Evolutionary conservation across 2,329 filamentous ascomycete genomes (phyloP).

Genomic region (Dactylonectria estremocensis): DNA sequence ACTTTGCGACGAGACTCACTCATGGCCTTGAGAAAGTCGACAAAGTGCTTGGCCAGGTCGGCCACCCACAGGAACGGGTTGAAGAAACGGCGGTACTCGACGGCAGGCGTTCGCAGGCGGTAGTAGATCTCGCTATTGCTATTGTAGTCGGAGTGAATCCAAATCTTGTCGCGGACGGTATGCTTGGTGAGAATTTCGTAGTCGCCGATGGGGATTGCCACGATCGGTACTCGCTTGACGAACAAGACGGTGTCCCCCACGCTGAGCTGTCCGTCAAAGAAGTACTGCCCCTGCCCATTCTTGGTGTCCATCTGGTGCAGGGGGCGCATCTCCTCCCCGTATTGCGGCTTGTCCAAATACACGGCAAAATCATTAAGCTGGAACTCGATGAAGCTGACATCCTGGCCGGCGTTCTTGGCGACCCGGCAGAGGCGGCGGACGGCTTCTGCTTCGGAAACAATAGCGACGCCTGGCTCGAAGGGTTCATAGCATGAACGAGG

Average conservation of each 20-base stretch:
- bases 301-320: conserved; percentile 66
- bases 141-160: conserved; percentile 72
- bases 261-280: conserved; percentile 74
- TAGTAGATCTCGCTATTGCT: conserved; percentile 71
- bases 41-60: conserved; percentile 78
- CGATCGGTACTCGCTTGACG: conserved; percentile 71
- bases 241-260: conserved; percentile 61
- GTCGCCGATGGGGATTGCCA: conserved; percentile 74
- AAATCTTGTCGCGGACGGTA: conserved; percentile 70
- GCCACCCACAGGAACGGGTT: conserved; percentile 79
- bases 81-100: conserved; percentile 75
- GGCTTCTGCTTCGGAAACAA: conserved; percentile 43
- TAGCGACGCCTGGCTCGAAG: conserved; percentile 47
- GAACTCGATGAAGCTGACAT: conserved; percentile 61
- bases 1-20: conserved; percentile 55
- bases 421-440: conserved; percentile 25
- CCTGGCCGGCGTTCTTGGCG: conserved; percentile 27
- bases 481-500: conserved; percentile 52
- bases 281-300: conserved; percentile 57
- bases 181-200: conserved; percentile 67
- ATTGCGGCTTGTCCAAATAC: conserved; percentile 60
- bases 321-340: conserved; percentile 67
- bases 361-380: conserved; percentile 71
- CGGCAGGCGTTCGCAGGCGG: conserved; percentile 68
- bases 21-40: conserved; percentile 73